phyloP scores from a whole-genome alignment of 495 filamentous ascomycete species.

The Hypoxylon subgilvum region DNA sequence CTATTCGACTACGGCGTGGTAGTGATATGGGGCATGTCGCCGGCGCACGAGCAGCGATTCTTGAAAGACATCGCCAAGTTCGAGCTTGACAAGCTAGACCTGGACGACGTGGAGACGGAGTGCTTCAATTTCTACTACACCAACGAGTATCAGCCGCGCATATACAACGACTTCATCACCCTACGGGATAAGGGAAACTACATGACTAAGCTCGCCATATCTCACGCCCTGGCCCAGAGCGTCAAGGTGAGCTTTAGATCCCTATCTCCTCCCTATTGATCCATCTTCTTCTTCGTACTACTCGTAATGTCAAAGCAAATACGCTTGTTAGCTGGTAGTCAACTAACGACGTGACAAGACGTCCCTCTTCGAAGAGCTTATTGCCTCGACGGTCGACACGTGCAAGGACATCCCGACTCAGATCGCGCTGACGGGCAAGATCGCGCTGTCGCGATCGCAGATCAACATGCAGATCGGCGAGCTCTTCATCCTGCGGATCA shows the following conservation, averaged over 20 bases:
- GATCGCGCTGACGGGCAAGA: conserved; percentile 88
- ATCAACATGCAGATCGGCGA: conserved; percentile 99
- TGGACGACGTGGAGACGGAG: conserved; percentile 90
- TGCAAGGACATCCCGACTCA: conserved; percentile 89
- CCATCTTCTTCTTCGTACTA: no score
- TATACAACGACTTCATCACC: conserved; percentile 99
- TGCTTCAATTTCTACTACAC: conserved; percentile 99
- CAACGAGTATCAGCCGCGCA: conserved; percentile 91
- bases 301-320: no score
- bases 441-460: conserved; percentile 78
- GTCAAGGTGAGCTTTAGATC: no score
- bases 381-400: conserved; percentile 88
- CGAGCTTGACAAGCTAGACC: conserved; percentile 83
- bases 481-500: conserved; percentile 95
- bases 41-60: conserved; percentile 82
- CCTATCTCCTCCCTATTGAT: no score
- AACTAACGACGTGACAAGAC: conserved; percentile 60
- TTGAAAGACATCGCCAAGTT: conserved; percentile 96
- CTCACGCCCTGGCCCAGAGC: conserved; percentile 90
- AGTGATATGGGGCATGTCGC: conserved; percentile 99
- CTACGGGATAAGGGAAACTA: conserved; percentile 90
- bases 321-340: not conserved
- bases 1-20: conserved; percentile 98
- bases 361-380: conserved; percentile 93
- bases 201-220: conserved; percentile 97